Conservation (phyloP, 2,329 filamentous ascomycete genomes). For the Monosporascus cannonballus region DNA sequence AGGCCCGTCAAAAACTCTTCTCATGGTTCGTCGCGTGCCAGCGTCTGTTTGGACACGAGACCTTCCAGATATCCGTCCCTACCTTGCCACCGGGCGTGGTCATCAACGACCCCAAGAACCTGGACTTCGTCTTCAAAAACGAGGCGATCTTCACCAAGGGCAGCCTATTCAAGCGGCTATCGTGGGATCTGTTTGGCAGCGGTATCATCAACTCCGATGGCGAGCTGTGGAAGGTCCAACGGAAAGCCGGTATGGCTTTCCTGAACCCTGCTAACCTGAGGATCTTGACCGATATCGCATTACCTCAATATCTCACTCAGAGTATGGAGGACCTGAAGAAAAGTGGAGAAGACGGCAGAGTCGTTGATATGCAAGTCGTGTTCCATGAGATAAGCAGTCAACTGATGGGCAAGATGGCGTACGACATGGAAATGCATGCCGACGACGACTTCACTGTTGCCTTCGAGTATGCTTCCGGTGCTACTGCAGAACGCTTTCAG, state of each 20-base stretch:
- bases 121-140: slow-evolving; percentile 58
- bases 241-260: slow-evolving; percentile 55
- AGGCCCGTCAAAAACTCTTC: slow-evolving; percentile 53
- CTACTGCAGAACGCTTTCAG: slow-evolving; percentile 56
- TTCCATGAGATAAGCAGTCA: slow-evolving; percentile 60
- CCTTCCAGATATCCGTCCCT: slow-evolving; percentile 56
- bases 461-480: slow-evolving; percentile 57
- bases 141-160: slow-evolving; percentile 57
- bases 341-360: slow-evolving; percentile 16
- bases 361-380: slow-evolving; percentile 51
- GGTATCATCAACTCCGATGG: slow-evolving; percentile 64
- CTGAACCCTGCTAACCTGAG: slow-evolving; percentile 52
- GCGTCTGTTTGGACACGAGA: slow-evolving; percentile 50
- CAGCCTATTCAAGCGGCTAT: slow-evolving; percentile 52
- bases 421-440: slow-evolving; percentile 62
- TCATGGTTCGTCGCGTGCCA: slow-evolving; percentile 57
- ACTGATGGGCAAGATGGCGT: slow-evolving; percentile 63
- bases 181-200: slow-evolving; percentile 58
- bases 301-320: slow-evolving; percentile 47
- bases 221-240: slow-evolving; percentile 55
- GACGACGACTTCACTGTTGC: slow-evolving; percentile 53
- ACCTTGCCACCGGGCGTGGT: slow-evolving; percentile 57
- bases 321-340: slow-evolving; percentile 33
- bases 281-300: slow-evolving; percentile 48
- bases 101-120: slow-evolving; percentile 54